Base-by-base conservation (phyloP, 176 grass and related monocot species). In the Hordeum marinum region DNA sequence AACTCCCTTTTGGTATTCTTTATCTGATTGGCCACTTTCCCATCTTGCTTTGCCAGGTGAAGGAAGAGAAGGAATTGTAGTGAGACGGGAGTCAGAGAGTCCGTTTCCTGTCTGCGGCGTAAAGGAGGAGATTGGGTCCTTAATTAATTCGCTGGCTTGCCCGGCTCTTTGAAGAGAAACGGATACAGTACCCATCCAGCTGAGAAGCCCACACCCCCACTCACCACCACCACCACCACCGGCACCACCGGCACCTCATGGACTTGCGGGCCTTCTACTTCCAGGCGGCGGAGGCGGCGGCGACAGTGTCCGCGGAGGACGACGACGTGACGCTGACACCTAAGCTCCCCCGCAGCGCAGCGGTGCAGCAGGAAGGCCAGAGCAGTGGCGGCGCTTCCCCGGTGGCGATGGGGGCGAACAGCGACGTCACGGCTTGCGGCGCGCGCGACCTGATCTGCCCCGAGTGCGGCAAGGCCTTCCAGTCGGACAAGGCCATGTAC, bases 391-490 rank as follows among this genome's bases (percentile, higher is more conserved):
- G 60, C 27, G 54, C 55, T 45, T 35, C 36, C n/a, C 35, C 35
- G 46, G 13, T n/a, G 77, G 60, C 35, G 46, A 13, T n/a, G 77
- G 76, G 15, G 11, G 7, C 32, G 32, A 26, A 27, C 61, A 34
- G 9, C 27, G 64, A 6, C 58, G 29, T 7, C 76, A 3, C 14
- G 39, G 18, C 29, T 29, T 29, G 29, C 29, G 18, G 21, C 41
- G 39, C 42, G 7, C 48, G 63, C 11, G 80, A 78, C 15, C 73
- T 77, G 15, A 36, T 65, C 75, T 89, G 87, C 27, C 62, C 62
- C 0, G 90, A 92, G 84, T 92, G 90, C 55, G 63, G 54, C 24
- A 92, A 87, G 90, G 3, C 7, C 35, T 92, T 92, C 77, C 10
- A 5, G 63, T 87, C 83, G 7, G 43, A 31, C 29, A 92, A 87